Conservation (phyloP, 139 green algal species). For the Chlamydomonas sp. region DNA sequence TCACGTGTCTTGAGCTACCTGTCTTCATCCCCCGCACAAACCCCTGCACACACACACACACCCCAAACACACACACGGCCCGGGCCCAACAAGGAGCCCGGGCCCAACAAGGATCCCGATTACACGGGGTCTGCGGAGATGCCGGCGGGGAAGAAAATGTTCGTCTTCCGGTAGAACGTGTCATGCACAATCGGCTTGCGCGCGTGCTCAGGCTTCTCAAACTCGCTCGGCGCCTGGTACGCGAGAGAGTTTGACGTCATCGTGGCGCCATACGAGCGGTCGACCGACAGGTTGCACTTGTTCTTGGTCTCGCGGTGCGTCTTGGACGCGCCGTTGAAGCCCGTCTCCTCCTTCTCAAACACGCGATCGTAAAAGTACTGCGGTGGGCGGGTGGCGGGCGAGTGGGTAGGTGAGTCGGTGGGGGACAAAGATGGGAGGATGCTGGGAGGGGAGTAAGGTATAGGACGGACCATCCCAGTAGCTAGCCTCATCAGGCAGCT, state of each 20-base stretch:
- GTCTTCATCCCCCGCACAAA: too few relatives aligned
- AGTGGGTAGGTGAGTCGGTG: background rate
- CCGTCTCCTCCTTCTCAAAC: slow-evolving; percentile 56
- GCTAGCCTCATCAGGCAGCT: too few relatives aligned
- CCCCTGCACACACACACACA: too few relatives aligned
- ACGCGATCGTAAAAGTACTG: slow-evolving; percentile 71
- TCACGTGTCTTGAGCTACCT: too few relatives aligned
- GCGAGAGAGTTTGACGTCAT: slow-evolving; percentile 45
- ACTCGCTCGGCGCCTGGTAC: slow-evolving; percentile 37
- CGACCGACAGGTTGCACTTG: slow-evolving; percentile 50
- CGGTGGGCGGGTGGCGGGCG: background rate
- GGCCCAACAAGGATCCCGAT: too few relatives aligned
- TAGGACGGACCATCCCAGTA: too few relatives aligned
- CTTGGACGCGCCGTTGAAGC: slow-evolving; percentile 42
- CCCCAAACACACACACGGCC: too few relatives aligned
- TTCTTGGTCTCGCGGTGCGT: slow-evolving; percentile 69
- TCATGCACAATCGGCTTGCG: slow-evolving; percentile 62
- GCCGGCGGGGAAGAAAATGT: slow-evolving; percentile 49
- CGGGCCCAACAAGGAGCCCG: too few relatives aligned
- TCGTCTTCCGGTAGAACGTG: slow-evolving; percentile 72
- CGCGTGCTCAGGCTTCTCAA: slow-evolving; percentile 66
- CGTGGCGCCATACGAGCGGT: slow-evolving; percentile 40
- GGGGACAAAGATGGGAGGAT: background rate
- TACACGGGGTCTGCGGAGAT: slow-evolving; percentile 27
- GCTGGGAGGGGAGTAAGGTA: too few relatives aligned